Base-by-base conservation (phyloP, 257 asterid genomes). In the Nicotiana tomentosiformis region DNA sequence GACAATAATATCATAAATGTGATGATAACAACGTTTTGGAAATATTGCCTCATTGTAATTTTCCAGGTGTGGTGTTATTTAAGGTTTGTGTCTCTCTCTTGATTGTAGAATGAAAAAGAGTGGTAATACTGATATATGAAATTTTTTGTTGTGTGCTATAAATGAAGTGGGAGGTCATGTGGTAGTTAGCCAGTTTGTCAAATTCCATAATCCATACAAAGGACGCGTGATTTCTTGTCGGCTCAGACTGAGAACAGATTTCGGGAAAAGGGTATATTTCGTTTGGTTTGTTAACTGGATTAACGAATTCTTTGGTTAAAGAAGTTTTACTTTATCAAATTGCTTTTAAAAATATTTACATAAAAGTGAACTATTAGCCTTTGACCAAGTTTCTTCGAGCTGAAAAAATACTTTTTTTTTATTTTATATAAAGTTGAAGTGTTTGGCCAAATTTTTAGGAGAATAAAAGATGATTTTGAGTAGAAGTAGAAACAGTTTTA, bases 181-280 rank as follows among this genome's bases (percentile, higher is more conserved):
- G 55, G 20, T 37, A 5, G 60, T 72, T 66, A 18, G 77, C 55
- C 77, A 69, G 77, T 69, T 72, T 72, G 78, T 43, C 60, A 43
- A 72, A 49, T 43, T 43, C 2, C 30, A 3, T 43, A 72, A 43
- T 53, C 2, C 12, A 11, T 43, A 43, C 32, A 23, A 17, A 72
- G 26, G 23, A 33, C 78, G 60, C 78, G 78, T 72, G 78, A 72
- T 43, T 72, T 72, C 78, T 72, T 72, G 78, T 72, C 78, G 78
- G 78, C 3, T 72, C 20, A 30, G 78, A 43, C 1, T 39, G 0
- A 23, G 5, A 43, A 18, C 1, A 33, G 20, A 70, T 20, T 33
- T 11, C 17, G 0, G 12, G 14, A 70, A 33, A 20, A 70, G 49
- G 78, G 60, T 70, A 70, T 72, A 72, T 72, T 43, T 72, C 20